Base-by-base conservation (phyloP, 768 basidiomycete species). In the Cyathus striatus region DNA sequence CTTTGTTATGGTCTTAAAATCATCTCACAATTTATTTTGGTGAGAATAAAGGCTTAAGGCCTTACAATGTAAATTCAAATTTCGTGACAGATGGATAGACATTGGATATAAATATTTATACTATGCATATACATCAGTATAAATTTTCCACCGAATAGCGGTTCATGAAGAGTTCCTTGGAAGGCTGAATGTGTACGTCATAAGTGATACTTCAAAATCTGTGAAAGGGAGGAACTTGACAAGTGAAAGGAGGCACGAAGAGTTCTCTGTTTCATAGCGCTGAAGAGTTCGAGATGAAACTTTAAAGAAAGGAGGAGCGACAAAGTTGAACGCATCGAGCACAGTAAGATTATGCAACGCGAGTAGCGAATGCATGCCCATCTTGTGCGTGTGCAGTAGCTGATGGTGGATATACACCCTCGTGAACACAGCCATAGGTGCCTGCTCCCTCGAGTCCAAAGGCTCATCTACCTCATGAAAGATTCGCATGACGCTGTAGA, bases 151-250 rank as follows among this genome's bases (percentile, higher is more conserved):
- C n/a, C n/a, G n/a, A n/a, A n/a, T n/a, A n/a, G n/a, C n/a, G n/a
- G n/a, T n/a, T n/a, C n/a, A n/a, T n/a, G n/a, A n/a, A n/a, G n/a
- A n/a, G n/a, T n/a, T n/a, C n/a, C n/a, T n/a, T n/a, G n/a, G n/a
- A n/a, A n/a, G n/a, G n/a, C n/a, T n/a, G n/a, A n/a, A n/a, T n/a
- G n/a, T n/a, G n/a, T n/a, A n/a, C n/a, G n/a, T n/a, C n/a, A n/a
- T n/a, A n/a, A n/a, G n/a, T n/a, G n/a, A n/a, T n/a, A n/a, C 70
- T 56, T 0, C 60, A 41, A 23, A 64, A 76, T 0, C 72, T 64
- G 0, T 76, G 75, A 1, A 91, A 90, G 0, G 75, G 75, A 68
- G 93, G 76, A 34, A 82, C 79, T 0, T 88, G 76, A 35, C 92
- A 67, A 2, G 90, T 61, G 38, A 73, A 73, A n/a, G 66, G 59